These are phyloP conservation scores for Fonsecaea nubica DNA, from an alignment of 2,329 filamentous ascomycete genomes.

Conservation along the genomic window DNA sequence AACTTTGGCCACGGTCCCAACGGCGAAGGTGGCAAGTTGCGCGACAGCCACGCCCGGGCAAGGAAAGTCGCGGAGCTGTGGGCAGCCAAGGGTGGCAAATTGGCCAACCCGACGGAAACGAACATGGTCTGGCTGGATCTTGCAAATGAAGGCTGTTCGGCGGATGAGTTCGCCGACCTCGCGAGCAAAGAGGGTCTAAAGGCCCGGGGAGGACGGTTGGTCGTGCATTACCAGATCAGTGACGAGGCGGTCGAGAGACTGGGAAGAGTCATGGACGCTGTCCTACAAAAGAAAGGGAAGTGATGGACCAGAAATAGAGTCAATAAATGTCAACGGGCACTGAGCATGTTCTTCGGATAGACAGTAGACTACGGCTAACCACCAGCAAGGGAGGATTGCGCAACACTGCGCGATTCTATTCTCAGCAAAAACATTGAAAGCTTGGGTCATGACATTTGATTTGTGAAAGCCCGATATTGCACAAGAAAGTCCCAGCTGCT, in stretches of 20 bases:
- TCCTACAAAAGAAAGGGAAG: conserved; percentile 23
- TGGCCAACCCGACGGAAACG: conserved; percentile 76
- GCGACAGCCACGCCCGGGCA: conserved; percentile 67
- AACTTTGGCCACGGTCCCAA: conserved; percentile 69
- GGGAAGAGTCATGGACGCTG: conserved; percentile 42
- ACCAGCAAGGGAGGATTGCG: not conserved
- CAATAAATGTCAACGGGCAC: conserved; percentile 10
- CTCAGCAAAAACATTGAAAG: not conserved
- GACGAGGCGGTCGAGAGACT: conserved; percentile 43
- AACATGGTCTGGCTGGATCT: conserved; percentile 91
- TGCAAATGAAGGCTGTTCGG: conserved; percentile 62
- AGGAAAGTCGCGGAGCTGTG: conserved; percentile 69
- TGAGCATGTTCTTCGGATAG: conserved; percentile 9
- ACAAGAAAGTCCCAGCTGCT: not conserved
- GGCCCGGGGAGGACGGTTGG: conserved; percentile 64
- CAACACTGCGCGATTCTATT: not conserved
- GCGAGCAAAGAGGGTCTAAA: conserved; percentile 65
- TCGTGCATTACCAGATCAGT: conserved; percentile 71
- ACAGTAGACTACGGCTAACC: conserved; percentile 5
- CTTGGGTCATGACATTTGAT: not conserved
- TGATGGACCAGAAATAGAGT: not conserved
- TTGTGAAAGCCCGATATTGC: not conserved
- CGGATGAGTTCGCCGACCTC: conserved; percentile 60
- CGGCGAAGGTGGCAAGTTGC: conserved; percentile 68
- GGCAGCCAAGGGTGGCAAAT: conserved; percentile 71